These are phyloP conservation scores for Halteria grandinella DNA, from an alignment of 73 alveolate species.

Conservation along the genomic window DNA sequence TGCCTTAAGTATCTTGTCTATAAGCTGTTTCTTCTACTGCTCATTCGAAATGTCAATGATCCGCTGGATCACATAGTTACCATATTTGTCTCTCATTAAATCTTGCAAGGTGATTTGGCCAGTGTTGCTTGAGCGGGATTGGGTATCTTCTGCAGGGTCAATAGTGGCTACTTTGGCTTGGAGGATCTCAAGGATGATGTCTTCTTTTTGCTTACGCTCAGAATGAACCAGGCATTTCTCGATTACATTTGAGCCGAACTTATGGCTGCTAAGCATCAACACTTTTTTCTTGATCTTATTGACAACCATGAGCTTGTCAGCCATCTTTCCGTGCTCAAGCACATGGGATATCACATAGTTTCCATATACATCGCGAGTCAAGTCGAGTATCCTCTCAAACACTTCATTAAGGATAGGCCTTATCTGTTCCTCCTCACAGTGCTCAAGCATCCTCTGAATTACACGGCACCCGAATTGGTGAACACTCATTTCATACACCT, in stretches of 20 bases:
- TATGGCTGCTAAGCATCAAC: slow-evolving; percentile 68
- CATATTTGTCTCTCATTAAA: slow-evolving; percentile 74
- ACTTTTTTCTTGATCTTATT: slow-evolving; percentile 64
- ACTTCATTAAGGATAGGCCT: slow-evolving; percentile 39
- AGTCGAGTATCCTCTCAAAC: slow-evolving; percentile 23
- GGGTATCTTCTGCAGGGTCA: slow-evolving; percentile 11
- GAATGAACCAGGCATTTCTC: slow-evolving; percentile 72
- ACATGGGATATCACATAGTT: slow-evolving; percentile 94
- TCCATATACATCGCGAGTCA: slow-evolving; percentile 63
- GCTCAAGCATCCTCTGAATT: slow-evolving; percentile 86
- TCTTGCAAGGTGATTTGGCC: slow-evolving; percentile 13
- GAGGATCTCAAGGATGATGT: slow-evolving; percentile 64
- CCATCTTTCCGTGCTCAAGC: slow-evolving; percentile 81
- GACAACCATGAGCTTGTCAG: slow-evolving; percentile 73
- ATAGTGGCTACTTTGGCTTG: slow-evolving; percentile 33
- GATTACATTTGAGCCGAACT: slow-evolving; percentile 76
- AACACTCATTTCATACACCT: slow-evolving; percentile 63
- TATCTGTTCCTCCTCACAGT: slow-evolving; percentile 69
- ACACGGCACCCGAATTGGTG: slow-evolving; percentile 96
- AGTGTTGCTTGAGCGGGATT: neutral
- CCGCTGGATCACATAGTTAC: slow-evolving; percentile 77
- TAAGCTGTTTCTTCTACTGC: slow-evolving; percentile 52
- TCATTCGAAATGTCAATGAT: slow-evolving; percentile 72
- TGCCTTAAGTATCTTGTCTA: slow-evolving; percentile 63
- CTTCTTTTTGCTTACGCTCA: slow-evolving; percentile 33